Conservation (phyloP, 371 early-diverging fungal genomes). For the Rozella allomycis region DNA sequence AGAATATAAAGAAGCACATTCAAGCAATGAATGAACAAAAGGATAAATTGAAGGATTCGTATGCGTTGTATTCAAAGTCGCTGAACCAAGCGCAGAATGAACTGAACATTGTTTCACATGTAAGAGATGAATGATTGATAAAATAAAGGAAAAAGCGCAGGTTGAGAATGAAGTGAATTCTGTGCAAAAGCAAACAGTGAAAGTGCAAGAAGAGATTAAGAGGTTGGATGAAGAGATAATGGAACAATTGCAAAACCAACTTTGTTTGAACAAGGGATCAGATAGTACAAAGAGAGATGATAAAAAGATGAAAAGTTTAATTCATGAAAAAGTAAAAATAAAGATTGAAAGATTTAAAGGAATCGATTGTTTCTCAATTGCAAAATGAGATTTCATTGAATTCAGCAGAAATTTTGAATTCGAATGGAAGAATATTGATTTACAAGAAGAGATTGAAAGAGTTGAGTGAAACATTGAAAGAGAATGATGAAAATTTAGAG, state of each 20-base stretch:
- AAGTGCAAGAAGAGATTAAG: conserved; percentile 6
- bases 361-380: conserved; percentile 12
- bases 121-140: background rate
- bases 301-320: conserved; percentile 9
- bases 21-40: conserved; percentile 11
- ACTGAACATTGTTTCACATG: conserved; percentile 11
- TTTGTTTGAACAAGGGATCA: conserved; percentile 21
- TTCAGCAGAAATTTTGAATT: conserved; percentile 13
- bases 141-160: conserved; percentile 14
- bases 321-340: conserved; percentile 29
- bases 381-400: conserved; percentile 20
- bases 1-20: conserved; percentile 17
- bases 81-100: conserved; percentile 20
- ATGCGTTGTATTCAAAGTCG: conserved; percentile 12
- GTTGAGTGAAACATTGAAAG: conserved; percentile 13
- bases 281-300: conserved; percentile 13
- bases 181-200: conserved; percentile 13
- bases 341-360: conserved; percentile 3
- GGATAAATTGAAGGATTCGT: conserved; percentile 17
- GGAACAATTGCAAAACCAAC: conserved; percentile 22
- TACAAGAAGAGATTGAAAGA: conserved; percentile 9
- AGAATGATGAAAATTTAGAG: conserved; percentile 18
- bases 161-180: conserved; percentile 16
- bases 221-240: conserved; percentile 21
- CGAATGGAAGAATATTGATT: conserved; percentile 4